These are phyloP conservation scores for Amanita exitialis DNA, from an alignment of 768 basidiomycete species.

Conservation along the genomic window DNA sequence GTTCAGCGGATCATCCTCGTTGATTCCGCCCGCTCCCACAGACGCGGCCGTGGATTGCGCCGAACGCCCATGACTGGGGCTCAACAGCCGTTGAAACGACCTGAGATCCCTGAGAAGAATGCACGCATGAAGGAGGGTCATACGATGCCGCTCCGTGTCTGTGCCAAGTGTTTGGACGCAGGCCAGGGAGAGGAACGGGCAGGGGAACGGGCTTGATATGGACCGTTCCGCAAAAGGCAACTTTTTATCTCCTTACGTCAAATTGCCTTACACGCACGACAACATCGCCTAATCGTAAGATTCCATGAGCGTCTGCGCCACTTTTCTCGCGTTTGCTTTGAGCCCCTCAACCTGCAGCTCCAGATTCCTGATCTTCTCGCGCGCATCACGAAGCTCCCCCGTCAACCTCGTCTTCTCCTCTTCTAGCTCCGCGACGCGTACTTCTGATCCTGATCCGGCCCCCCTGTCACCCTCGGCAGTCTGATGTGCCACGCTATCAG, in stretches of 20 bases:
- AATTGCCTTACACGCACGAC: background rate
- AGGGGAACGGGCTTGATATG: background rate
- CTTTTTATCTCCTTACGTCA: background rate
- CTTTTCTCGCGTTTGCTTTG: constrained; percentile 66
- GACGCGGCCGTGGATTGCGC: background rate
- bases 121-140: constrained; percentile 4
- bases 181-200: background rate
- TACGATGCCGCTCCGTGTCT: background rate
- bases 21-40: background rate
- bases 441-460: too few species aligned
- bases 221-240: background rate
- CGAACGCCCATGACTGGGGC: background rate
- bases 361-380: constrained; percentile 72
- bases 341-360: constrained; percentile 76
- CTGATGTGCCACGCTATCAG: background rate
- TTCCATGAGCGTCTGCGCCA: constrained; percentile 51
- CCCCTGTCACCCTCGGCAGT: background rate
- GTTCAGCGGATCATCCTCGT: background rate
- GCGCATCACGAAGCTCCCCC: constrained; percentile 65
- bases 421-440: constrained; percentile 16
- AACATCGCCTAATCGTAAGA: constrained; percentile 8
- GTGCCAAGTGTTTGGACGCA: too few species aligned
- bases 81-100: constrained; percentile 3
- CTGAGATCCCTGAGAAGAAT: background rate
- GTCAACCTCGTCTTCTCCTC: constrained; percentile 55